phyloP scores from a whole-genome alignment of 1,284 basidiomycete species.

The Gymnopus androsaceus region DNA sequence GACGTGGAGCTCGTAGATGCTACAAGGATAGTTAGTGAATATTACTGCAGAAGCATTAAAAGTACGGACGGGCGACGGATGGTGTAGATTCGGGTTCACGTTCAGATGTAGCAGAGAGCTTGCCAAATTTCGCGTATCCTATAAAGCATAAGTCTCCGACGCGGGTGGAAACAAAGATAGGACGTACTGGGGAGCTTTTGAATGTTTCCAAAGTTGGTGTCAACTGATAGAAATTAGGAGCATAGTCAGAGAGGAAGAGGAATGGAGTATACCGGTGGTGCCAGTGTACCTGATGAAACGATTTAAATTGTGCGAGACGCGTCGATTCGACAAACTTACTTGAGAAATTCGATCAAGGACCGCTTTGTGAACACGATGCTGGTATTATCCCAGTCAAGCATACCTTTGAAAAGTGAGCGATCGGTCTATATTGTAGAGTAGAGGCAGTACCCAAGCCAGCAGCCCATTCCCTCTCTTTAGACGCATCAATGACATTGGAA shows the following conservation, averaged over 20 bases:
- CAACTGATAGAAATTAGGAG: too few species aligned
- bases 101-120: slow-evolving; percentile 31
- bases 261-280: too few species aligned
- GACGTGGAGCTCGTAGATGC: slow-evolving; percentile 15
- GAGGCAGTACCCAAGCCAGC: slow-evolving; percentile 54
- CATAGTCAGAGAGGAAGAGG: too few species aligned
- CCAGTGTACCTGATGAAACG: slow-evolving; percentile 56
- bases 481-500: slow-evolving; percentile 51
- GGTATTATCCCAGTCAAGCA: slow-evolving; percentile 76
- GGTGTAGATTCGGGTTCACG: slow-evolving; percentile 10
- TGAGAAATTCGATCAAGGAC: slow-evolving; percentile 69
- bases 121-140: slow-evolving; percentile 67
- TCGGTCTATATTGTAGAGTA: neutral
- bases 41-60: neutral
- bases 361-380: slow-evolving; percentile 76
- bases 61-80: slow-evolving; percentile 7
- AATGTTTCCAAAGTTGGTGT: slow-evolving; percentile 70
- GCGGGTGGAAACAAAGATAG: neutral
- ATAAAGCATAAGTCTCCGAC: neutral
- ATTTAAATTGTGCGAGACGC: slow-evolving; percentile 18
- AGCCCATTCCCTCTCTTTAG: slow-evolving; percentile 72
- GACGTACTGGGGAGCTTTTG: slow-evolving; percentile 67
- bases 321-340: slow-evolving; percentile 38
- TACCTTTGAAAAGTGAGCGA: slow-evolving; percentile 43
- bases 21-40: neutral